Base-by-base conservation (phyloP, 441 rosid species). In the Isatis lusitanica region DNA sequence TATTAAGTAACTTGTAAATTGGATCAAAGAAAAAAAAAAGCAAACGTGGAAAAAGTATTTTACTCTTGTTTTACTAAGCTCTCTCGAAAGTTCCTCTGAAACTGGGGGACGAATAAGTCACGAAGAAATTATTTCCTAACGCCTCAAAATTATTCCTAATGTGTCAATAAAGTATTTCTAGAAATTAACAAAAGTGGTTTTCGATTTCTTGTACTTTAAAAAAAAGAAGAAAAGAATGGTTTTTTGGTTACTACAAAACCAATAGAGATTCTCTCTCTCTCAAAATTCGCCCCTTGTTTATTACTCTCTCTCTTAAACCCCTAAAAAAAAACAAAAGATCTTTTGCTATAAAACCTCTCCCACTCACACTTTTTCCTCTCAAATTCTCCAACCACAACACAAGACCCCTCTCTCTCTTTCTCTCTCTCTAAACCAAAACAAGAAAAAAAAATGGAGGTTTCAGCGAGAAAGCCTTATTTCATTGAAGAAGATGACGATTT, bases 251-350 rank as follows among this genome's bases (percentile, higher is more conserved):
- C 13, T 7, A 70, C 76, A 58, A 50, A 66, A 38, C 70, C 80
- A 56, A 72, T 60, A 72, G 66, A 72, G 66, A 52, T 53, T 67
- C 70, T 38, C 74, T 53, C 74, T 53, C 74, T 53, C 46, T 50
- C 57, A 46, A 73, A 63, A 46, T 61, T 31, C 69, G 81, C 81
- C 76, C 80, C 68, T 71, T 58, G 70, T 73, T 78, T 35, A 1
- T 1, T 26, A 1, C 4, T 77, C 44, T 52, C 53, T 9, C 66
- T 39, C 30, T 65, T 28, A 6, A 66, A 35, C 36, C 70, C 70
- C 64, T 17, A 6, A 33, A 26, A 21, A 21, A 70, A 40, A 39
- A n/a, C 24, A 47, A 64, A 33, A 24, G 0, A 46, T 64, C 35
- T 31, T 59, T 53, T 4, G 47, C 77, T 73, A 78, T 78, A 78